Evolutionary conservation across 805 yeast genomes (phyloP), one percentile per base, ranked within the genome.

Genomic region (Nakazawaea ishiwadae): DNA sequence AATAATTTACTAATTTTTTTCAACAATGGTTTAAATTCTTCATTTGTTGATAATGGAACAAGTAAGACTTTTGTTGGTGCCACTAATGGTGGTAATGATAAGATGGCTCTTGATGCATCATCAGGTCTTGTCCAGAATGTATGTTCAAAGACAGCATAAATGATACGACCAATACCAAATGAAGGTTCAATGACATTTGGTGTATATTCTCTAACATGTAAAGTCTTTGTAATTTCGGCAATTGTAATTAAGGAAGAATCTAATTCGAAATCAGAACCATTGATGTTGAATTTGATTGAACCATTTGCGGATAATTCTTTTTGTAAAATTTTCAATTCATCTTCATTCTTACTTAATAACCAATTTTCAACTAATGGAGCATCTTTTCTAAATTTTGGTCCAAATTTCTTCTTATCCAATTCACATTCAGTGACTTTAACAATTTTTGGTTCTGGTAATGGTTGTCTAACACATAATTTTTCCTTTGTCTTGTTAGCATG

Each of bases 181-280:
- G 99, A 93, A 48, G 99, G 99, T 71, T 93, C 99, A 56, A 93
- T 93, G 47, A 93, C 99, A 61, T 86, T 89, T 48, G 99, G 99
- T 51, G 87, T 86, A 69, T 69, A 93, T 69, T 95, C 99, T 60
- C 98, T 86, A 44, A 93, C 74, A 63, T 90, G 96, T 68, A 88
- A 96, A 38, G 83, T 81, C 59, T 79, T 82, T 42, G 83, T 79
- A 60, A 77, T 82, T 70, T 84, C 79, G 54, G 76, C 86, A 58
- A 93, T 88, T 50, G 72, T 71, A 50, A 93, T 73, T 53, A 88
- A 78, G 24, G 79, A 77, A 42, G 69, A 64, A 54, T 83, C 96
- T 46, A 93, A 69, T 62, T 83, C 96, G 44, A 84, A 75, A 29
- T 69, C 72, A 29, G 68, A 78, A 38, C 82, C 88, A n/a, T 79